Conservation (phyloP, 2,329 filamentous ascomycete genomes). For the Cladorrhinum sp. region DNA sequence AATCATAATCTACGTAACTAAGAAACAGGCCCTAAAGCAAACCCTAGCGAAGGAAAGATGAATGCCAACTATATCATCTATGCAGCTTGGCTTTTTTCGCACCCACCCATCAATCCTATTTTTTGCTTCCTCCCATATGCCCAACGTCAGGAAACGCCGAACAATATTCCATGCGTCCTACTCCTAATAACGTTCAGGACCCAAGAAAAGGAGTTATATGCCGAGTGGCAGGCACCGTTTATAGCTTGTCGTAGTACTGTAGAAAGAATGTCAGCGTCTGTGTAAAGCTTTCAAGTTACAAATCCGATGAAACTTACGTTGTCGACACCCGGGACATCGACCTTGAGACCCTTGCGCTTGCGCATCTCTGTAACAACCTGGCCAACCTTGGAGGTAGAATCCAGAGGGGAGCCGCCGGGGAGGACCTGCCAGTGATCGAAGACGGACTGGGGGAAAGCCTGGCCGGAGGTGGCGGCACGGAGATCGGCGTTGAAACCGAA, state of each 20-base stretch:
- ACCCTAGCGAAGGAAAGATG: constrained; percentile 36
- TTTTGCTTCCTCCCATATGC: constrained; percentile 17
- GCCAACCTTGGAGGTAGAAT: constrained; percentile 77
- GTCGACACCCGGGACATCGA: constrained; percentile 84
- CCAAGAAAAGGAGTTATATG: constrained; percentile 43
- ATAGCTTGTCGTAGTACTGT: constrained; percentile 99
- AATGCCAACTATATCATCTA: constrained; percentile 36
- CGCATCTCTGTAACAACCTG: constrained; percentile 83
- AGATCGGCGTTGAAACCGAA: constrained; percentile 95
- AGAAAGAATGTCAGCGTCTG: constrained; percentile 38
- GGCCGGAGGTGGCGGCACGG: constrained; percentile 86
- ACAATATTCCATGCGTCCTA: constrained; percentile 13
- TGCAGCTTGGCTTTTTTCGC: constrained; percentile 35
- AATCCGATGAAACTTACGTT: constrained; percentile 68
- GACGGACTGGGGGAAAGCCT: constrained; percentile 98
- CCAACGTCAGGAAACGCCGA: constrained; percentile 16
- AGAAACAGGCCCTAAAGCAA: constrained; percentile 34
- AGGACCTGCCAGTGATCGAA: constrained; percentile 99
- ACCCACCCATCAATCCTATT: constrained; percentile 20
- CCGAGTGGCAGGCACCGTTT: constrained; percentile 50
- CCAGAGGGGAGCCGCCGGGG: constrained; percentile 88
- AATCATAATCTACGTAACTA: constrained; percentile 45
- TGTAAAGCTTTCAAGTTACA: neutral
- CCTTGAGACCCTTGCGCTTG: constrained; percentile 99
- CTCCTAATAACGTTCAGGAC: constrained; percentile 32